phyloP scores from a whole-genome alignment of 2,329 filamentous ascomycete genomes.

The Colletotrichum nymphaeae region DNA sequence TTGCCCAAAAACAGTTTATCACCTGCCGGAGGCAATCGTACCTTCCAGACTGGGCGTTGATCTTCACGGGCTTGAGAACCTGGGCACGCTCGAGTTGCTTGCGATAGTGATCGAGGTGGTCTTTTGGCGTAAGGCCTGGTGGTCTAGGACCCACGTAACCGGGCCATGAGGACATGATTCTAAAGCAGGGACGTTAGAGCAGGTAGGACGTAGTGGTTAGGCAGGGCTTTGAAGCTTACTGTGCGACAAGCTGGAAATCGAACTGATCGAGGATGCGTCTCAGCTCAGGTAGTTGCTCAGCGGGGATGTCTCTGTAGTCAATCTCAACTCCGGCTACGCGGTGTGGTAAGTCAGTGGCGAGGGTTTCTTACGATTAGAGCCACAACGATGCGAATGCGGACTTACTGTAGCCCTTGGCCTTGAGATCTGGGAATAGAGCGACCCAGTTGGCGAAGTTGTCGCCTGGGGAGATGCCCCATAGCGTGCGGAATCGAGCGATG shows the following conservation, averaged over 20 bases:
- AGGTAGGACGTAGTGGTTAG: too few species aligned
- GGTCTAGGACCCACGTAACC: conserved; percentile 26
- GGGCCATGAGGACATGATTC: conserved; percentile 31
- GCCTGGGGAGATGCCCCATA: conserved; percentile 30
- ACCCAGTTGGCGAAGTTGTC: conserved; percentile 31
- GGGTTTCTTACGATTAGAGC: too few species aligned
- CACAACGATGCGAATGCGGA: neutral
- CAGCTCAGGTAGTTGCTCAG: conserved; percentile 4
- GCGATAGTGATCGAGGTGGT: conserved; percentile 33
- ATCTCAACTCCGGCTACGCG: conserved; percentile 7
- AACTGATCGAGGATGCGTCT: conserved; percentile 8
- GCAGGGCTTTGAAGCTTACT: neutral
- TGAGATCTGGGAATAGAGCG: conserved; percentile 28
- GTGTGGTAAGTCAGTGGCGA: too few species aligned
- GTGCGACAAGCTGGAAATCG: conserved; percentile 7
- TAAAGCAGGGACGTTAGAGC: neutral
- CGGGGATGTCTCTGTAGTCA: neutral
- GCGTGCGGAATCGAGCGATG: conserved; percentile 24
- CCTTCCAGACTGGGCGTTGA: conserved; percentile 37
- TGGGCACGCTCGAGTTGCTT: conserved; percentile 27
- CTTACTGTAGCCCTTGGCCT: conserved; percentile 34
- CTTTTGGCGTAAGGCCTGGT: conserved; percentile 4
- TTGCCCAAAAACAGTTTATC: neutral
- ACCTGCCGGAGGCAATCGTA: neutral
- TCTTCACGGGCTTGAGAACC: conserved; percentile 26